Conservation (phyloP, 768 basidiomycete genomes). For the Sarcodon aspratus region DNA sequence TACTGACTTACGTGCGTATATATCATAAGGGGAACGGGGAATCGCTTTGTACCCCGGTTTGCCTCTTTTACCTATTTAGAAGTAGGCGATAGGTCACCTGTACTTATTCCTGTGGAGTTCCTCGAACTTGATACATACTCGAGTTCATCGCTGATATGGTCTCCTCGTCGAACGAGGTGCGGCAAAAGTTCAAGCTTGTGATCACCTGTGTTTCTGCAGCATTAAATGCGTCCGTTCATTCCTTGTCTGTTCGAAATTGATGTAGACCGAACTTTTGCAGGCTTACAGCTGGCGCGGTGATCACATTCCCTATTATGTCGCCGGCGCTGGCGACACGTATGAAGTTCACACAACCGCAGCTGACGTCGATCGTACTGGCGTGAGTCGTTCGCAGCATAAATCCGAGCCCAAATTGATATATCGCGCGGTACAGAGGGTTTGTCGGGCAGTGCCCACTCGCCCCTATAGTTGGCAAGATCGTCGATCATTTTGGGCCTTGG, state of each 20-base stretch:
- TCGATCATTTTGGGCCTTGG: conserved; percentile 61
- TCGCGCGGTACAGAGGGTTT: conserved; percentile 45
- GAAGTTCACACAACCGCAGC: conserved; percentile 63
- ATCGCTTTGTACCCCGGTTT: no score
- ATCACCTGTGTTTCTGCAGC: background rate
- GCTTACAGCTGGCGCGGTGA: conserved; percentile 70
- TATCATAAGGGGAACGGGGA: no score
- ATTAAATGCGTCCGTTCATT: background rate
- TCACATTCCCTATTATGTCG: conserved; percentile 68
- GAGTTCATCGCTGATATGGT: background rate
- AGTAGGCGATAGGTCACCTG: no score
- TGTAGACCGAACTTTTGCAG: conserved; percentile 20
- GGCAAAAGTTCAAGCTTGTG: background rate
- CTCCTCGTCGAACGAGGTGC: background rate
- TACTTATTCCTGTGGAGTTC: no score
- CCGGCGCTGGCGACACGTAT: conserved; percentile 46
- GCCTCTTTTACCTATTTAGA: no score
- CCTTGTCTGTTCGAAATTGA: background rate
- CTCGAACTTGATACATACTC: background rate
- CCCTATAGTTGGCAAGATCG: conserved; percentile 53
- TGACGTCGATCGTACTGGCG: conserved; percentile 72
- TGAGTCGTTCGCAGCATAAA: conserved; percentile 24
- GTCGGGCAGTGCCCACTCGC: conserved; percentile 74
- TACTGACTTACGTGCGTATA: no score
- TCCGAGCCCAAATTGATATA: background rate